Conservation (phyloP, 176 grass and related monocot species). For the Musa troglodytarum region DNA sequence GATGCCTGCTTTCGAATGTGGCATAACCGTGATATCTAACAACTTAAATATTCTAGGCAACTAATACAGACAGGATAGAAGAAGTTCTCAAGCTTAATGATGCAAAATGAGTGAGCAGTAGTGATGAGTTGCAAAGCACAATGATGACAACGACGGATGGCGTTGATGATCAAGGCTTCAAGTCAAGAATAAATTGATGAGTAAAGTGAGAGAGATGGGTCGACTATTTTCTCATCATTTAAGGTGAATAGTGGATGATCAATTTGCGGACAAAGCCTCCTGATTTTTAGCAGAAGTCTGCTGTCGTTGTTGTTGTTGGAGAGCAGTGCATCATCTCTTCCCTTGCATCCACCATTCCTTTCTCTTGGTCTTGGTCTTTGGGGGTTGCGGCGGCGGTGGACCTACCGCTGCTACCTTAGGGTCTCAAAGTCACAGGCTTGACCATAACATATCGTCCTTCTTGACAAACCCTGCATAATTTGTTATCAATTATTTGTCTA, state of each 20-base stretch:
- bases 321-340: background rate
- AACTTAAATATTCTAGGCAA: too few species aligned
- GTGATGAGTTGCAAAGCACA: too few species aligned
- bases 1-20: too few species aligned
- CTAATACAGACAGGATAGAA: too few species aligned
- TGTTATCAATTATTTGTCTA: background rate
- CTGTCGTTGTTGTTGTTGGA: background rate
- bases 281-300: background rate
- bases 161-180: background rate
- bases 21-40: too few species aligned
- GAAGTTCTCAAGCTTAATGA: too few species aligned
- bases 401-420: background rate
- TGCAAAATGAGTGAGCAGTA: too few species aligned
- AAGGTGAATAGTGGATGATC: background rate
- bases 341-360: background rate
- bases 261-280: background rate
- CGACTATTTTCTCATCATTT: background rate
- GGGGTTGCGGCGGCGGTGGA: too few species aligned
- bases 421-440: background rate
- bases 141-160: too few species aligned
- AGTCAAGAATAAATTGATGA: background rate
- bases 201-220: too few species aligned
- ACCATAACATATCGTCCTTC: background rate
- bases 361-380: background rate
- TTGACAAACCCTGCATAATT: background rate